Evolutionary conservation across 257 asterid genomes (phyloP).

Genomic region (Rehmannia glutinosa): DNA sequence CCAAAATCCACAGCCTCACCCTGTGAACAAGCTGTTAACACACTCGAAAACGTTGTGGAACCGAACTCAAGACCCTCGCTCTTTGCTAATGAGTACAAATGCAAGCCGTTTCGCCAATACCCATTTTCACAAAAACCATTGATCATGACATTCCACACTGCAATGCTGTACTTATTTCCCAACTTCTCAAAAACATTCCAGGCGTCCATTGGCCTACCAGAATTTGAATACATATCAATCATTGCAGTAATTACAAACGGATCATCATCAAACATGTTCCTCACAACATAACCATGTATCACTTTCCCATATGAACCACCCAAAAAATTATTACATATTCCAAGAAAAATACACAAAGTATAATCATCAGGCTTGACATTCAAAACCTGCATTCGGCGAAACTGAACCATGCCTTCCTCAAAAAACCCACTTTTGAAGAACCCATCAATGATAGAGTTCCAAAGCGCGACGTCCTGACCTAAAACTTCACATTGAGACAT

Average conservation of each 20-base stretch:
- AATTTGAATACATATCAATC: conserved; percentile 60
- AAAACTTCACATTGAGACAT: conserved; percentile 34
- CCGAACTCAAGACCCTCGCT: conserved; percentile 38
- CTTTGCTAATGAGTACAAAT: conserved; percentile 46
- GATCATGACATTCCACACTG: conserved; percentile 76
- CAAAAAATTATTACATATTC: conserved; percentile 26
- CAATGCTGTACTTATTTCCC: conserved; percentile 36
- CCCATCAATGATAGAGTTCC: conserved; percentile 86
- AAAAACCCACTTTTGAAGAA: conserved; percentile 38
- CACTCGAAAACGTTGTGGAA: conserved; percentile 59
- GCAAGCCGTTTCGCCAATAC: conserved; percentile 51
- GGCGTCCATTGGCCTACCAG: conserved; percentile 47
- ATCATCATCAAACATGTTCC: conserved; percentile 48
- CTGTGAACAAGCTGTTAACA: conserved; percentile 59
- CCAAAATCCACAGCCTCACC: conserved; percentile 47
- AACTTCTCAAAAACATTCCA: conserved; percentile 54
- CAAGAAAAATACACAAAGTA: conserved; percentile 72
- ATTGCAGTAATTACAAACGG: conserved; percentile 59
- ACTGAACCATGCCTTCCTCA: conserved; percentile 38
- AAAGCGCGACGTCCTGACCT: conserved; percentile 56
- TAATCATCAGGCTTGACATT: conserved; percentile 71
- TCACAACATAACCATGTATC: conserved; percentile 59
- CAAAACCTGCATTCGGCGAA: conserved; percentile 52
- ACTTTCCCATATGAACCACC: conserved; percentile 40
- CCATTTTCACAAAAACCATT: conserved; percentile 61